These are phyloP conservation scores for Nemania diffusa DNA, from an alignment of 2,329 filamentous ascomycete species.

Conservation along the genomic window DNA sequence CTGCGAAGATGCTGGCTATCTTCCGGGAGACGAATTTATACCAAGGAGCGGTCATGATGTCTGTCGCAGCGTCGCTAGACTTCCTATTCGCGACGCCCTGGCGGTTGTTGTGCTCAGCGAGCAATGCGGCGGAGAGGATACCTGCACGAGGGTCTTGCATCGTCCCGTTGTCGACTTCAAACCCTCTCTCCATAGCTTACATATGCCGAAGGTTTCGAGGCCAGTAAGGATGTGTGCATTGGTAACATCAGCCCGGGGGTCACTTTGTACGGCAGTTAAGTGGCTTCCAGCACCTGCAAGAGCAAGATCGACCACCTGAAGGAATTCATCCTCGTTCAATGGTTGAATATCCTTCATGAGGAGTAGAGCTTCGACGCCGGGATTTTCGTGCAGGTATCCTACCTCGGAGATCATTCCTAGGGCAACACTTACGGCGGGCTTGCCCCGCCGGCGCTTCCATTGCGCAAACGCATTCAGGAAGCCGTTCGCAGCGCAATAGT, in stretches of 20 bases:
- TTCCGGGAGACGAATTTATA: too few relatives aligned
- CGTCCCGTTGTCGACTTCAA: constrained; percentile 33
- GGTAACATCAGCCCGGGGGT: not conserved
- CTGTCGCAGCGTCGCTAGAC: too few relatives aligned
- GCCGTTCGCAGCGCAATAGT: constrained; percentile 51
- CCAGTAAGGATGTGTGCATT: constrained; percentile 41
- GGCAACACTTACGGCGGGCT: constrained; percentile 39
- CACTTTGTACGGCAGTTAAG: constrained; percentile 17
- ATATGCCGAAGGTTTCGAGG: constrained; percentile 31
- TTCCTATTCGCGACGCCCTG: too few relatives aligned
- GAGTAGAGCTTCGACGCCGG: constrained; percentile 34
- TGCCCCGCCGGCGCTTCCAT: constrained; percentile 41
- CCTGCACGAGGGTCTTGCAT: constrained; percentile 2
- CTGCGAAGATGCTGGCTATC: not conserved
- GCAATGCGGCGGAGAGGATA: too few relatives aligned
- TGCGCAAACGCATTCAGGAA: constrained; percentile 50
- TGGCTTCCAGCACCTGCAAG: constrained; percentile 20
- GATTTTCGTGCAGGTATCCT: constrained; percentile 49
- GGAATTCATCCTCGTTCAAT: constrained; percentile 39
- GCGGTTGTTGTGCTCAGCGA: too few relatives aligned
- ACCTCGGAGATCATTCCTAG: constrained; percentile 51
- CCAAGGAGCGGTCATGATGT: too few relatives aligned
- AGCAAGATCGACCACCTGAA: constrained; percentile 44
- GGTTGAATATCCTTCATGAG: constrained; percentile 37
- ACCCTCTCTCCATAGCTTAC: constrained; percentile 30